phyloP scores from a whole-genome alignment of 2,329 filamentous ascomycete species.

The Colletotrichum horii region DNA sequence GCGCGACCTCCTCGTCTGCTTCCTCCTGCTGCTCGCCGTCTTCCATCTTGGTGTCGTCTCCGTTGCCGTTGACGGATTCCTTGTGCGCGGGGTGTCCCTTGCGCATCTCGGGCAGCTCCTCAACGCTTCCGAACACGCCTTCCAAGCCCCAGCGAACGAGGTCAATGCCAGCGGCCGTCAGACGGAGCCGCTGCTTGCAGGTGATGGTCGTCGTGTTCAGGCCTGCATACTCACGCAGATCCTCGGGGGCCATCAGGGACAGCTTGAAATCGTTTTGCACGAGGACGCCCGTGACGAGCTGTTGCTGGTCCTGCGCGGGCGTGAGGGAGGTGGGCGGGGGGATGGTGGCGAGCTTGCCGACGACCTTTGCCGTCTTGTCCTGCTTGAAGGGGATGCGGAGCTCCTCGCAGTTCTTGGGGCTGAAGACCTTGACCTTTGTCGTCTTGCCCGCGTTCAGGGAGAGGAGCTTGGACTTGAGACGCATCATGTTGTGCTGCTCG shows the following conservation, averaged over 20 bases:
- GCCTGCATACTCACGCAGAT: conserved; percentile 95
- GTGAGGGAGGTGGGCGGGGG: conserved; percentile 63
- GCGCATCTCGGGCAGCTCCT: conserved; percentile 66
- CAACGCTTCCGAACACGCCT: conserved; percentile 89
- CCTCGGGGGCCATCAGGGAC: conserved; percentile 94
- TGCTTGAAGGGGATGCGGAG: conserved; percentile 93
- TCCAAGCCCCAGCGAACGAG: conserved; percentile 94
- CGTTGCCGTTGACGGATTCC: conserved; percentile 37
- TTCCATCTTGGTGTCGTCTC: conserved; percentile 43
- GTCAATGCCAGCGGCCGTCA: conserved; percentile 88
- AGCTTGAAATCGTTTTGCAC: conserved; percentile 99
- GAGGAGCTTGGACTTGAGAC: conserved; percentile 90
- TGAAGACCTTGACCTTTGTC: conserved; percentile 88
- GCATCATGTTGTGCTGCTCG: conserved; percentile 98
- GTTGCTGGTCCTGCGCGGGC: conserved; percentile 36
- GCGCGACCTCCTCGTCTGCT: conserved; percentile 68
- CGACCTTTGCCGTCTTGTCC: conserved; percentile 95
- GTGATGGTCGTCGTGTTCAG: conserved; percentile 92
- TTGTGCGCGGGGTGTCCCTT: conserved; percentile 37
- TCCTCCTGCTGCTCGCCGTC: conserved; percentile 49
- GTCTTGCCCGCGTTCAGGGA: conserved; percentile 86
- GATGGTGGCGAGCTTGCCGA: conserved; percentile 87
- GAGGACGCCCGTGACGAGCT: conserved; percentile 84
- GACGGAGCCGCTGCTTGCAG: conserved; percentile 87
- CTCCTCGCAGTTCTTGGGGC: conserved; percentile 93